These are phyloP conservation scores for Yamadazyma diddensiae DNA, from an alignment of 1,139 yeast species.

Conservation along the genomic window DNA sequence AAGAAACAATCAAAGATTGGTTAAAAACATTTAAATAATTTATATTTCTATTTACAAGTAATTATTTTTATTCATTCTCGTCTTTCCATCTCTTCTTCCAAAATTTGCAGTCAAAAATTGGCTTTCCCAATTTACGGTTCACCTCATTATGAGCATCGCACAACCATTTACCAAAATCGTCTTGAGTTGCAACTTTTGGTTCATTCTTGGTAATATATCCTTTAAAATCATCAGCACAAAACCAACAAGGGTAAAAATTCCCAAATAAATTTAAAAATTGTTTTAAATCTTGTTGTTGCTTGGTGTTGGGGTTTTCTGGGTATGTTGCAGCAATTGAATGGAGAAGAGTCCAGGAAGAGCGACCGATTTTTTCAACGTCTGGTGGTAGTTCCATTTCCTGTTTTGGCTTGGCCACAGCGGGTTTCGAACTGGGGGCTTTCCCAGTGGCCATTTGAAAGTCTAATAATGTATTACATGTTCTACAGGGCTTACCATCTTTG, in stretches of 20 bases:
- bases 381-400: conserved; percentile 70
- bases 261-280: conserved; percentile 71
- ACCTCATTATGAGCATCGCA: conserved; percentile 95
- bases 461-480: conserved; percentile 72
- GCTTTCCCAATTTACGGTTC: conserved; percentile 79
- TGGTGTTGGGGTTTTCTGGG: conserved; percentile 62
- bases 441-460: conserved; percentile 69
- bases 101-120: conserved; percentile 75
- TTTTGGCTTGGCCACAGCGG: conserved; percentile 11
- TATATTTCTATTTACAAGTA: conserved; percentile 8
- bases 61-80: conserved; percentile 5
- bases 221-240: conserved; percentile 85
- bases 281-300: conserved; percentile 68
- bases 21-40: conserved; percentile 22
- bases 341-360: conserved; percentile 87
- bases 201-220: conserved; percentile 56
- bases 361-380: conserved; percentile 77
- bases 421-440: conserved; percentile 6
- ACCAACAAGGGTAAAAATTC: conserved; percentile 89
- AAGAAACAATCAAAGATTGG: conserved; percentile 57
- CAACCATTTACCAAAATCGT: conserved; percentile 84
- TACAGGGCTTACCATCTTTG: conserved; percentile 90
- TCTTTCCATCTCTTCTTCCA: conserved; percentile 94
- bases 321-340: conserved; percentile 91
- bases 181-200: conserved; percentile 69